Percentiles rank a stretch among this genome's conserved stretches.
Evolutionary conservation across 2,329 filamentous ascomycete species (phyloP).

Genomic region (Dryadomyces quercus-mongolicae): DNA sequence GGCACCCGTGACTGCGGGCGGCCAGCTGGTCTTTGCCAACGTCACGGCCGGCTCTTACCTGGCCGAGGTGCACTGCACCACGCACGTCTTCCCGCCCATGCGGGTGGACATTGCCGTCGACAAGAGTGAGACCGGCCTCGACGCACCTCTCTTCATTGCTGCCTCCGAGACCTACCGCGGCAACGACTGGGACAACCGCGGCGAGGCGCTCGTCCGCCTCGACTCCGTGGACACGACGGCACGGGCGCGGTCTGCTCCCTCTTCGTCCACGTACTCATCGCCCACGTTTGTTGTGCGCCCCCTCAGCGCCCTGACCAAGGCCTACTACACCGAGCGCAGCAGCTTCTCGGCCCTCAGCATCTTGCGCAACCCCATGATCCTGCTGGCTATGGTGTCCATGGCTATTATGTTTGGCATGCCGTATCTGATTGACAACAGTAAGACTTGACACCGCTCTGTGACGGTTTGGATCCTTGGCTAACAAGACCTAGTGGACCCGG

Average conservation of each 20-base stretch:
- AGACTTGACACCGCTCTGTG: too few species aligned
- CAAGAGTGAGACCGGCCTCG: constrained; percentile 4
- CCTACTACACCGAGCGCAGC: constrained; percentile 64
- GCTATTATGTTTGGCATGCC: constrained; percentile 84
- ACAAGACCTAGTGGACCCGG: constrained; percentile 69
- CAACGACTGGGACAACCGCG: constrained; percentile 82
- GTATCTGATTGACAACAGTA: constrained; percentile 91
- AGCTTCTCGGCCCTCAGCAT: constrained; percentile 72
- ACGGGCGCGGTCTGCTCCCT: constrained; percentile 11
- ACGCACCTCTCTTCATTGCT: constrained; percentile 31
- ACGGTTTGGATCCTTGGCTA: too few species aligned
- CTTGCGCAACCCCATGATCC: constrained; percentile 91
- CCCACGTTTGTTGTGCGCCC: constrained; percentile 44
- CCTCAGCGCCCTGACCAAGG: constrained; percentile 46
- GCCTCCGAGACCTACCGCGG: constrained; percentile 81
- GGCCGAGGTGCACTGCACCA: constrained; percentile 64
- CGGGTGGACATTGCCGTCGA: constrained; percentile 50
- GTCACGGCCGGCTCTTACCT: constrained; percentile 66
- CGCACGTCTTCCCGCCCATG: constrained; percentile 65
- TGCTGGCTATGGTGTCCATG: constrained; percentile 77
- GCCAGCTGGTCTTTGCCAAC: constrained; percentile 66
- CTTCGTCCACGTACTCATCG: not conserved
- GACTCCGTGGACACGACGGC: constrained; percentile 18
- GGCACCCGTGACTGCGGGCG: constrained; percentile 53
- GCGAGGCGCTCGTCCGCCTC: constrained; percentile 41